These are phyloP conservation scores for Keithomyces neogunnii DNA, from an alignment of 2,329 filamentous ascomycete genomes.

Conservation along the genomic window DNA sequence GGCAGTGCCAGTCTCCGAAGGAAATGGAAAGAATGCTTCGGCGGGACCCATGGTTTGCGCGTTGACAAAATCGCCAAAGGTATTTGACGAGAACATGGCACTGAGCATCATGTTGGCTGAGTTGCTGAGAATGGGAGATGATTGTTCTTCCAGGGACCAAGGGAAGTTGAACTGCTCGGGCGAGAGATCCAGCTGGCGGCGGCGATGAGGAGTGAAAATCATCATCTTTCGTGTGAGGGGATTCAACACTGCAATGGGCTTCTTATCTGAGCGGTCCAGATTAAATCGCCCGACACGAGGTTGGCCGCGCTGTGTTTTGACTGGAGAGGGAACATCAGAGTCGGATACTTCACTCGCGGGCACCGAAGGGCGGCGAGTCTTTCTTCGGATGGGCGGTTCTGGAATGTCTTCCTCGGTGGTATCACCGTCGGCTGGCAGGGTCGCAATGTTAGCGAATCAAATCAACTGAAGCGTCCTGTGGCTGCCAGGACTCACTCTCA, in stretches of 20 bases:
- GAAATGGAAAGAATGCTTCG: constrained; percentile 68
- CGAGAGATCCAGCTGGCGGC: constrained; percentile 41
- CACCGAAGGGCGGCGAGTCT: constrained; percentile 32
- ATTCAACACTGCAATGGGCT: constrained; percentile 51
- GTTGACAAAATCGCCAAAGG: constrained; percentile 48
- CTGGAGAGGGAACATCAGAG: constrained; percentile 39
- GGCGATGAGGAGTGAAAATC: constrained; percentile 49
- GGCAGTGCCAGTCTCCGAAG: constrained; percentile 47
- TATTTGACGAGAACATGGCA: constrained; percentile 53
- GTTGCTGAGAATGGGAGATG: constrained; percentile 54
- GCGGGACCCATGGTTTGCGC: constrained; percentile 63
- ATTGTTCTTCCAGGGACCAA: constrained; percentile 31
- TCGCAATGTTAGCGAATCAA: constrained; percentile 8
- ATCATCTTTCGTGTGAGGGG: constrained; percentile 52
- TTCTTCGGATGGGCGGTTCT: constrained; percentile 39
- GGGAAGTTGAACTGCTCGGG: constrained; percentile 46
- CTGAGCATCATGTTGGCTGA: constrained; percentile 73
- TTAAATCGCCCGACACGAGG: constrained; percentile 48
- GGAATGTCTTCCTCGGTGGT: constrained; percentile 53
- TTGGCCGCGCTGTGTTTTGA: constrained; percentile 39
- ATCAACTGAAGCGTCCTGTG: constrained; percentile 4
- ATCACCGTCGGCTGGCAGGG: constrained; percentile 45
- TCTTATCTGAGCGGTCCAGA: constrained; percentile 43
- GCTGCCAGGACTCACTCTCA: constrained; percentile 43
- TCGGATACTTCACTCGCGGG: constrained; percentile 35